These are phyloP conservation scores for Annulohypoxylon truncatum DNA, from an alignment of 2,329 filamentous ascomycete species.

Conservation along the genomic window DNA sequence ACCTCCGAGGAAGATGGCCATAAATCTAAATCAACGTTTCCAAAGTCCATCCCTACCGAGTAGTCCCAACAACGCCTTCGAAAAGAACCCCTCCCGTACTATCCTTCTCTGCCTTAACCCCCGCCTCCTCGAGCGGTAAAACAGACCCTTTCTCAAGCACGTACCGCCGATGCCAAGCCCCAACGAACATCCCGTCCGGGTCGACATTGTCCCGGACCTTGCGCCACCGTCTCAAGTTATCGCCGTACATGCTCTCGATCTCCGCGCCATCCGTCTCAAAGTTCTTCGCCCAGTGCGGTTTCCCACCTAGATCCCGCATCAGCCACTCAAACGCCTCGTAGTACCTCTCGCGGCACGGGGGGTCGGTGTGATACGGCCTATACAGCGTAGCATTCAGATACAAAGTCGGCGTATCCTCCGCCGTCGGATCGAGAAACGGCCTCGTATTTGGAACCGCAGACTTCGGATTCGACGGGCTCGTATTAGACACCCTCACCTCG, in stretches of 20 bases:
- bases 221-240: slow-evolving; percentile 74
- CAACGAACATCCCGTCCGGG: slow-evolving; percentile 87
- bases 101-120: slow-evolving; percentile 35
- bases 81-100: slow-evolving; percentile 37
- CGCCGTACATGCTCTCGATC: slow-evolving; percentile 75
- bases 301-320: slow-evolving; percentile 85
- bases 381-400: slow-evolving; percentile 94
- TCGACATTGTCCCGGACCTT: slow-evolving; percentile 77
- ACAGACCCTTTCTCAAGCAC: slow-evolving; percentile 59
- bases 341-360: slow-evolving; percentile 80
- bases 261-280: slow-evolving; percentile 73
- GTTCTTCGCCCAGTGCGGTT: slow-evolving; percentile 95
- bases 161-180: slow-evolving; percentile 85
- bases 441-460: slow-evolving; percentile 46
- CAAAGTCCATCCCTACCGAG: slow-evolving; percentile 18
- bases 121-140: slow-evolving; percentile 50
- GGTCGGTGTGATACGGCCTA: slow-evolving; percentile 81
- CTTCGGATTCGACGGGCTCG: slow-evolving; percentile 57
- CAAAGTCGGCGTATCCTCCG: slow-evolving; percentile 75
- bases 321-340: slow-evolving; percentile 92
- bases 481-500: slow-evolving; percentile 88
- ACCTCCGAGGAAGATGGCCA: neutral
- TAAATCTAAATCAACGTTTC: neutral
- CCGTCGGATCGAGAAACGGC: slow-evolving; percentile 76
- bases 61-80: slow-evolving; percentile 37